Evolutionary conservation across 805 yeast species (phyloP), one percentile per base, ranked within the genome.

Genomic region (Torulaspora maleeae): DNA sequence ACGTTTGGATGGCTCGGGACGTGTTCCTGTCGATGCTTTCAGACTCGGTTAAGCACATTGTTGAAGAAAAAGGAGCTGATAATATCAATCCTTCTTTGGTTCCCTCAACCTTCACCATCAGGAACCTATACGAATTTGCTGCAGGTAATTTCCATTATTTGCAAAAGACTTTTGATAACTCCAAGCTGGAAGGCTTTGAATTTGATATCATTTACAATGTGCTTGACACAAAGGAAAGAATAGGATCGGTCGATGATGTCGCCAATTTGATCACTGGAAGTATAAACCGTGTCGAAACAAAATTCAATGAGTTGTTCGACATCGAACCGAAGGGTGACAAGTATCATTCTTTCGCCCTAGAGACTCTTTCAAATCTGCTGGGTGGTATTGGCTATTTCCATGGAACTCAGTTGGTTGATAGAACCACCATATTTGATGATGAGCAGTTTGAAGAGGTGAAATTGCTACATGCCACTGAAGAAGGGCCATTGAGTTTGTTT

Each of bases 331-430:
- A 74, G 38, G 61, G 58, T 36, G 61, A 62, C 38, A 55, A 67
- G 45, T 73, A 81, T 55, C 57, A 63, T 24, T 53, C 55, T 7
- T 90, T 93, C 68, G 95, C 89, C 1, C 74, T 85, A 55, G 90
- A 86, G 54, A 71, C 88, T 33, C 59, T 91, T 8, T 84, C 97
- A 0, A 91, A 90, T 45, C 71, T 93, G 36, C 61, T 86, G 45
- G 99, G 97, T 16, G 98, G 98, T 11, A 75, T 93, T 42, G 86
- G 95, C 2, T 89, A 88, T 65, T 85, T 85, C 58, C 73, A 86
- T 58, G 98, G 99, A 27, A 84, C 81, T 42, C 86, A 83, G 41
- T 59, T 84, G 40, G 93, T 93, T 19, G 96, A 90, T 61, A 71
- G 95, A 53, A 72, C 74, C 4, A 79, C 87, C 0, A 70, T 73